These are phyloP conservation scores for Acer negundo DNA, from an alignment of 345 rosid genomes.

Conservation along the genomic window DNA sequence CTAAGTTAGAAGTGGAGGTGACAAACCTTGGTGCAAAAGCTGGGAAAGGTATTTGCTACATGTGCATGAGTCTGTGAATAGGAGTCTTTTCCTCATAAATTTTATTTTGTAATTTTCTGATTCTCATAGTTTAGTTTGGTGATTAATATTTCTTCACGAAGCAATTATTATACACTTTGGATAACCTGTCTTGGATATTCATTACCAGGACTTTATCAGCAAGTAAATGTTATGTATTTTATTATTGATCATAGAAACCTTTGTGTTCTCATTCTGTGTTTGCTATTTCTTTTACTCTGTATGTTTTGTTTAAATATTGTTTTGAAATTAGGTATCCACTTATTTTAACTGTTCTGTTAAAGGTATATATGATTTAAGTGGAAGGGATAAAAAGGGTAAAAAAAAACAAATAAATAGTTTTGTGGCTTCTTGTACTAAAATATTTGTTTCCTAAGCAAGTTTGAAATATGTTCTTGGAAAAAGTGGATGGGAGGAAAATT, in stretches of 20 bases:
- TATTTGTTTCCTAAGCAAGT: neutral
- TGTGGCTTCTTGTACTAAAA: neutral
- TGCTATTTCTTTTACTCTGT: neutral
- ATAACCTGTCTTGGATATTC: neutral
- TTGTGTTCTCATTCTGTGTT: neutral
- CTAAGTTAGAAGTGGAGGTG: conserved; percentile 96
- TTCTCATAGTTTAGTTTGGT: neutral
- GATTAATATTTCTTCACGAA: conserved; percentile 2
- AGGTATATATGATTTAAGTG: neutral
- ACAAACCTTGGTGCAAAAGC: conserved; percentile 98
- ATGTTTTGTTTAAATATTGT: too few relatives aligned
- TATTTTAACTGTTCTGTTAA: neutral
- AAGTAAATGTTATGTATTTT: neutral
- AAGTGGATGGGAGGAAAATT: neutral
- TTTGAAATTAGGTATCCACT: neutral
- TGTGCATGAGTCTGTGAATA: conserved; percentile 4
- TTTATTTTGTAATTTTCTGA: neutral
- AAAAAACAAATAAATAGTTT: neutral
- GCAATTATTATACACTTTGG: neutral
- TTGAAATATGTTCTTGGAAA: neutral
- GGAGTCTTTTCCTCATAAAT: neutral
- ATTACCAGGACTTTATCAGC: neutral
- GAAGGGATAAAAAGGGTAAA: neutral
- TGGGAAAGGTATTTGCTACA: conserved; percentile 81
- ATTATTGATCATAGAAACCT: neutral